Evolutionary conservation across 148 eudicot species (phyloP), one percentile per base, ranked within the genome.

Genomic region (Polygonum maritimum): DNA sequence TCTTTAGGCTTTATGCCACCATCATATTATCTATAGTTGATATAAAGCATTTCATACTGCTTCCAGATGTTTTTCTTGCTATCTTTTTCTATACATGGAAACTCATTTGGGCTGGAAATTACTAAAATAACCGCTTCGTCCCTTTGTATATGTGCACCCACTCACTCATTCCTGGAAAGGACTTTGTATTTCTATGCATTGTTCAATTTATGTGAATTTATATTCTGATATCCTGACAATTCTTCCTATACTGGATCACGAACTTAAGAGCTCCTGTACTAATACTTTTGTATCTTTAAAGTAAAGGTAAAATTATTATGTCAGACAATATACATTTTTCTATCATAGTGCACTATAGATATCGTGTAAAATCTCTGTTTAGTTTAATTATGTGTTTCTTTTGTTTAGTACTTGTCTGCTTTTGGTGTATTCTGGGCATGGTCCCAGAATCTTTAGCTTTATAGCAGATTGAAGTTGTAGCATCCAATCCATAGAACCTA

Each of bases 371-470:
- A 9, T 57, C 62, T 60, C 69, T 9, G 69, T 62, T 26, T 6
- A 62, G 12, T 62, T 62, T 62, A 38, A 62, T 62, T 62, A 62
- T 12, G 69, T 22, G 38, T 35, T 58, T 22, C 69, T 62, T 62
- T 31, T 62, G 14, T 62, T 10, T 62, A 38, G 14, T 31, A 31
- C 69, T 6, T 62, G 10, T 62, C 31, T 62, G 69, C 16, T 62
- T 60, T 60, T 36, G 9, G 26, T 60, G 26, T 60, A 60, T 60
- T 60, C 67, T 60, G 11, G 35, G 13, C 38, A 11, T 62, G 69
- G 31, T 62, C 69, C 16, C 31, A 62, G 69, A 62, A 62, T 62
- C 69, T 62, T 62, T 35, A 62, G 69, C 69, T 62, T 8, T 62
- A 62, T 62, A 31, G 69, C 5, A 26, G 69, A 26, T 35, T 9